Percentiles rank a stretch among this genome's conserved stretches.
Conservation (phyloP, 306 rosid species). For the Hylodesmum podocarpum region DNA sequence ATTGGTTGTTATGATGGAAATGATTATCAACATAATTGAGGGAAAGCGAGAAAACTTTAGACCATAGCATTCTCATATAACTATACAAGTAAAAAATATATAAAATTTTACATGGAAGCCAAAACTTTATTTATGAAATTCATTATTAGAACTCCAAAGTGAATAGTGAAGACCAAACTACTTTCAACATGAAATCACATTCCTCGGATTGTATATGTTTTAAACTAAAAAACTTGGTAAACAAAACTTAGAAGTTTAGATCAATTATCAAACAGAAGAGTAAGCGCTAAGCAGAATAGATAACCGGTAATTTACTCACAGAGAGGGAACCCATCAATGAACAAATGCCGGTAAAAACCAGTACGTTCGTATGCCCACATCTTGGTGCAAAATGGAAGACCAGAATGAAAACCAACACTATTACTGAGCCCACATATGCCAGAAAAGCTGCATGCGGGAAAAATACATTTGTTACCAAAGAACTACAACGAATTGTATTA, state of each 20-base stretch:
- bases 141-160: not conserved
- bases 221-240: slow-evolving; percentile 1
- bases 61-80: not conserved
- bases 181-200: slow-evolving; percentile 11
- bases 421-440: slow-evolving; percentile 62
- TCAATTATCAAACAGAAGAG: slow-evolving; percentile 15
- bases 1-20: not conserved
- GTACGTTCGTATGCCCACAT: slow-evolving; percentile 77
- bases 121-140: not conserved
- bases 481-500: not conserved
- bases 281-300: not conserved
- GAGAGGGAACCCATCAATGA: slow-evolving; percentile 94
- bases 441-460: slow-evolving; percentile 63
- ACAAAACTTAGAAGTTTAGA: slow-evolving; percentile 1
- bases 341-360: slow-evolving; percentile 79
- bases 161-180: not conserved
- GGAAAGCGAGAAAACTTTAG: not conserved
- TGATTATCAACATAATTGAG: not conserved
- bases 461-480: slow-evolving; percentile 15
- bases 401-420: slow-evolving; percentile 69
- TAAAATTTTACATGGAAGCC: slow-evolving; percentile 7
- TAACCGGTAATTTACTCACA: slow-evolving; percentile 40
- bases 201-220: not conserved
- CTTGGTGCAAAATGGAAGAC: slow-evolving; percentile 73
- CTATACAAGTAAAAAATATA: not conserved